Base-by-base conservation (phyloP, 2,329 filamentous ascomycete species). In the Fusarium citri region DNA sequence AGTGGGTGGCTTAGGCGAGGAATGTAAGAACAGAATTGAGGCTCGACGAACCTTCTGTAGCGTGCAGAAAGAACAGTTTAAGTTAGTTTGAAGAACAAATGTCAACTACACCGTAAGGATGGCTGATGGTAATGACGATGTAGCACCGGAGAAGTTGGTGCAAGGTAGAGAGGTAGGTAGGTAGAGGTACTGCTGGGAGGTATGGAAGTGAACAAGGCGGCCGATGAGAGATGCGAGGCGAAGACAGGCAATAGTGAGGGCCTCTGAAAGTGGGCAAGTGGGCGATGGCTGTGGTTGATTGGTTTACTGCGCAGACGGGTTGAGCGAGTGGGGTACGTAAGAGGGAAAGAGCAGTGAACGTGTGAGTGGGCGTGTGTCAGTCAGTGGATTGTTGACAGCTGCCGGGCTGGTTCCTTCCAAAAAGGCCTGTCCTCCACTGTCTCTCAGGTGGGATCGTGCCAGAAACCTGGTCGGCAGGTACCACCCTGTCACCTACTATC, bases 361-460 rank as follows among this genome's bases (percentile, higher is more conserved):
- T 69, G 65, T 72, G 72, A 69, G 69, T 68, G 70, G 66, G 64
- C 57, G 67, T 71, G 70, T 73, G 69, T 69, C 58, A 64, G 69
- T 69, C 58, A 64, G 64, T 69, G 51, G 59, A 55, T 64, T 72
- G 46, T 73, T 74, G 73, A 75, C 71, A 72, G 73, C 69, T 75
- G 65, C 69, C 63, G 73, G 69, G 48, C 73, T 66, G 66, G 69
- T 66, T 72, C 66, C 57, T 73, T 59, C 59, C 71, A 55, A 66
- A 46, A 66, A 71, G 65, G 61, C 69, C 71, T 73, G 67, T 69
- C 71, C 49, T 51, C 31, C 31, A 51, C 68, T 72, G 66, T 69
- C 73, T 69, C 59, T 72, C 59, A 71, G 65, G 73, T 72, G 60
- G 66, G 61, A 74, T 70, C 64, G 59, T 54, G 68, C 71, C 71